Evolutionary conservation across 371 early-diverging fungal species (phyloP), one percentile per base, ranked within the genome.

Genomic region (Mortierella sp.): DNA sequence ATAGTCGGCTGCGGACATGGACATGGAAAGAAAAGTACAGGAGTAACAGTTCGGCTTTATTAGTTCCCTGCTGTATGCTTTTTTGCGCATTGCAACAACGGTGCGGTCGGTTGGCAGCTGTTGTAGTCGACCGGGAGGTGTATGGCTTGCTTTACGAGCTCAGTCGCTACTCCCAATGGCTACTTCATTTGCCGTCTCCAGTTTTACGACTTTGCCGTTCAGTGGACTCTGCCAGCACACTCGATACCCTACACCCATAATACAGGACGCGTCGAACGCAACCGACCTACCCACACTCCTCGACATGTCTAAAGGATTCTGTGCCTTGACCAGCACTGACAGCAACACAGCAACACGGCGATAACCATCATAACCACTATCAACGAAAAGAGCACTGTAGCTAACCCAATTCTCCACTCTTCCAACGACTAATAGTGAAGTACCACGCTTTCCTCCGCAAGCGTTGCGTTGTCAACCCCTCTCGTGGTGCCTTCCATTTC

Each of bases 401-500:
- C 31, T 46, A 43, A 69, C 48, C 34, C 44, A 0, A 13, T 19
- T 3, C 4, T 13, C 9, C 69, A 28, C 50, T 44, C 11, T n/a
- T 31, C 37, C 6, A n/a, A 28, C 48, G 21, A 44, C 40, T 21
- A 74, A 55, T 88, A 96, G 97, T 97, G 88, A 97, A 96, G 95
- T 99, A 98, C 95, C 96, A 97, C 90, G 94, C 93, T 88, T 99
- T 96, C 95, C 94, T 99, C 90, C 96, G 96, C 92, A 99, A 99
- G 96, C 99, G 99, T 90, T 97, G 97, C 90, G 85, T 98, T 88
- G 97, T 99, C 88, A 99, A 99, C 95, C 99, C 99, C 90, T 89
- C 90, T 80, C 96, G 95, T 86, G 99, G 99, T 96, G 96, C 99
- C 71, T 99, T 98, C 97, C 99, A 99, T 91, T 99, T 98, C 97